A percentile compares a stretch with the other conserved stretches of the same genome.
phyloP scores from a whole-genome alignment of 805 yeast genomes.

The Candida silvicultrix region DNA sequence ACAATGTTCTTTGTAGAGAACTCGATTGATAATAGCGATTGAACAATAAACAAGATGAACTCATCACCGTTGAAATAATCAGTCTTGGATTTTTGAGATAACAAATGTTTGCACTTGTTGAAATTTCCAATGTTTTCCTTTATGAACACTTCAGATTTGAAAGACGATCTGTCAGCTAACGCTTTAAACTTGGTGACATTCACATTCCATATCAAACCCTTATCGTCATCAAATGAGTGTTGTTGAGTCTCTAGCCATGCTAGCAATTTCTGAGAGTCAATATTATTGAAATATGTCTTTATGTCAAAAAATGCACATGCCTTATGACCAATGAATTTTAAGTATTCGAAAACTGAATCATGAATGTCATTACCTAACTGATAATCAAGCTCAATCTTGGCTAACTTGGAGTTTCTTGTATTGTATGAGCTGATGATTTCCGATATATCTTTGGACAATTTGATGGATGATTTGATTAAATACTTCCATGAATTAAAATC shows the following conservation, averaged over 20 bases:
- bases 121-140: constrained; percentile 22
- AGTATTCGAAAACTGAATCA: constrained; percentile 28
- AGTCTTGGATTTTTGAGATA: constrained; percentile 39
- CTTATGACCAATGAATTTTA: constrained; percentile 43
- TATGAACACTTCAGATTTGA: constrained; percentile 20
- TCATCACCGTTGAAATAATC: constrained; percentile 73
- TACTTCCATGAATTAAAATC: constrained; percentile 75
- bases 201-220: constrained; percentile 26
- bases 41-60: constrained; percentile 50
- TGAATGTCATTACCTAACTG: constrained; percentile 14
- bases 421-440: constrained; percentile 25
- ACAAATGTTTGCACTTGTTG: constrained; percentile 25
- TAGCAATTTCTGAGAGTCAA: constrained; percentile 11
- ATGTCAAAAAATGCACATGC: constrained; percentile 64
- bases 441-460: constrained; percentile 30
- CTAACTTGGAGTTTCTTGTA: constrained; percentile 54
- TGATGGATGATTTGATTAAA: constrained; percentile 38
- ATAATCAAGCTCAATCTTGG: constrained; percentile 40
- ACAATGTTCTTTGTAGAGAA: constrained; percentile 23
- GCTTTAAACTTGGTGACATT: constrained; percentile 44
- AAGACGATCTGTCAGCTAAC: constrained; percentile 19
- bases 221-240: constrained; percentile 10
- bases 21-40: constrained; percentile 24
- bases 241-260: constrained; percentile 20
- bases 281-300: constrained; percentile 22